Evolutionary conservation across 2,329 filamentous ascomycete genomes (phyloP).

Genomic region (Amylocarpus encephaloides): DNA sequence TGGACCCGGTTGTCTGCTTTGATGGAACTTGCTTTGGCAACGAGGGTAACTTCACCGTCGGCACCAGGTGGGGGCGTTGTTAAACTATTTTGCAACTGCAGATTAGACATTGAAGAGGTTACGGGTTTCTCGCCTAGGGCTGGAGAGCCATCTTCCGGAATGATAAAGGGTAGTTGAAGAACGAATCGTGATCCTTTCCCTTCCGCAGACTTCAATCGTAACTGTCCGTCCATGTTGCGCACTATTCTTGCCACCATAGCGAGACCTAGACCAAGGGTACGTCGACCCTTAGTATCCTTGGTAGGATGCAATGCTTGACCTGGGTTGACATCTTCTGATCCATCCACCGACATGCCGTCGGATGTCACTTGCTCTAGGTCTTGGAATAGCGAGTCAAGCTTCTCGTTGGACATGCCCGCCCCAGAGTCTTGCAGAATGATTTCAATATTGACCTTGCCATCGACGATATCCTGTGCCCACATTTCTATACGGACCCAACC

Average conservation of each 20-base stretch:
- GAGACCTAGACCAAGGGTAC: conserved; percentile 71
- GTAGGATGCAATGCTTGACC: background rate
- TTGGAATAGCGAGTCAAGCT: conserved; percentile 50
- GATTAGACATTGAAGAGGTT: background rate
- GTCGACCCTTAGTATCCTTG: conserved; percentile 32
- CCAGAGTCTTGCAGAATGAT: conserved; percentile 73
- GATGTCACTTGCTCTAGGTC: conserved; percentile 53
- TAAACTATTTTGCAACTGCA: conserved; percentile 1
- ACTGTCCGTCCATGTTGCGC: conserved; percentile 84
- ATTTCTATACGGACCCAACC: conserved; percentile 67
- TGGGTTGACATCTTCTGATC: background rate
- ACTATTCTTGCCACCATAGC: conserved; percentile 81
- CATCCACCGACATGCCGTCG: conserved; percentile 33
- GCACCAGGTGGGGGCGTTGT: conserved; percentile 13
- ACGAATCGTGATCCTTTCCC: conserved; percentile 79
- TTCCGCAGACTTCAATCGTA: conserved; percentile 76
- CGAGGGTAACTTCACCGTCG: conserved; percentile 54
- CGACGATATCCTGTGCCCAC: conserved; percentile 50
- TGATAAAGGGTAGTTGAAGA: conserved; percentile 68
- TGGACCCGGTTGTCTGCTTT: conserved; percentile 12
- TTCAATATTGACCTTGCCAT: conserved; percentile 59
- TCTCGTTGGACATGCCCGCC: conserved; percentile 57
- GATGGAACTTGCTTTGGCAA: conserved; percentile 41
- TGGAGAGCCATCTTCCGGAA: conserved; percentile 40
- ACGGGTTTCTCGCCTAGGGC: background rate